These are phyloP conservation scores for Aureoboletus auriporus DNA, from an alignment of 768 basidiomycete genomes.

Conservation along the genomic window DNA sequence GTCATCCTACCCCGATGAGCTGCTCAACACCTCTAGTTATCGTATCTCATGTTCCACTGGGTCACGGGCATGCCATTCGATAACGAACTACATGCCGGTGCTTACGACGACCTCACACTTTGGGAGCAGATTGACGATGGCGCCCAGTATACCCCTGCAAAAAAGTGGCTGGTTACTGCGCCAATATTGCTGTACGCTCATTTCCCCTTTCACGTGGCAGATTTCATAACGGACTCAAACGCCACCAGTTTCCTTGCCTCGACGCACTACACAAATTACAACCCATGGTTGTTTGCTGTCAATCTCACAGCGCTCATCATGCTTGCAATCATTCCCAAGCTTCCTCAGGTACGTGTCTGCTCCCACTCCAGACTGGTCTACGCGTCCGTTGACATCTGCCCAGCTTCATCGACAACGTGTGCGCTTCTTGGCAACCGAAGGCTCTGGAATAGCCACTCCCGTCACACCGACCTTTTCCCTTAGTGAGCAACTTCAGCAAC, in stretches of 20 bases:
- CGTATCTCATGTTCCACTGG: slow-evolving; percentile 98
- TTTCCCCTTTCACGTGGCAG: background rate
- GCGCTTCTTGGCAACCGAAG: slow-evolving; percentile 65
- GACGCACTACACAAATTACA: slow-evolving; percentile 97
- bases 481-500: slow-evolving; percentile 37
- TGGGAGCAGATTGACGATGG: slow-evolving; percentile 99
- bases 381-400: slow-evolving; percentile 13
- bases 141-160: slow-evolving; percentile 96
- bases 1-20: background rate
- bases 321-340: slow-evolving; percentile 87
- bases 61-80: slow-evolving; percentile 97
- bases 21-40: slow-evolving; percentile 50
- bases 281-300: slow-evolving; percentile 89
- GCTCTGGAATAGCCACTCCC: slow-evolving; percentile 66
- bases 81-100: slow-evolving; percentile 81
- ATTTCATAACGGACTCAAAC: background rate
- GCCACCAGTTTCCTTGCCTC: slow-evolving; percentile 82
- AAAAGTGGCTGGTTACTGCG: slow-evolving; percentile 91
- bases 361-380: slow-evolving; percentile 3
- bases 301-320: slow-evolving; percentile 77
- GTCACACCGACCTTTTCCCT: slow-evolving; percentile 53
- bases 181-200: slow-evolving; percentile 80
- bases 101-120: slow-evolving; percentile 94
- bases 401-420: slow-evolving; percentile 83
- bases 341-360: slow-evolving; percentile 70